These are phyloP conservation scores for Lentinula raphanica DNA, from an alignment of 768 basidiomycete species.

Conservation along the genomic window DNA sequence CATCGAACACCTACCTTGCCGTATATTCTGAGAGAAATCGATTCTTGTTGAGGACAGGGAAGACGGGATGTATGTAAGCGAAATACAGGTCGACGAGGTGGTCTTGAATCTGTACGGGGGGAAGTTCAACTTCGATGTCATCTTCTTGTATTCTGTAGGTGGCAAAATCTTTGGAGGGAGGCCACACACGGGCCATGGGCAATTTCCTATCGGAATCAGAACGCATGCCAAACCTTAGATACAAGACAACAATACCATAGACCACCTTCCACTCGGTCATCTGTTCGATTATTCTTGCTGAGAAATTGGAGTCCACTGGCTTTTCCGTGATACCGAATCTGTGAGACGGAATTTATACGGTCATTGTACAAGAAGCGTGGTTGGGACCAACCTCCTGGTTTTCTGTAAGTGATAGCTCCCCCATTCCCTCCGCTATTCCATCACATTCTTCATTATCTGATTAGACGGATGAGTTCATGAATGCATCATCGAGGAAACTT, in stretches of 20 bases:
- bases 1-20: slow-evolving; percentile 37
- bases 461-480: slow-evolving; percentile 23
- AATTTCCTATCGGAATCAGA: slow-evolving; percentile 42
- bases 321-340: slow-evolving; percentile 84
- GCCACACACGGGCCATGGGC: slow-evolving; percentile 76
- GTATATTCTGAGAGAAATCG: slow-evolving; percentile 65
- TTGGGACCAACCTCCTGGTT: slow-evolving; percentile 53
- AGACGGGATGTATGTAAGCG: slow-evolving; percentile 76
- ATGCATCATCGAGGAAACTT: slow-evolving; percentile 15
- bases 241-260: slow-evolving; percentile 43
- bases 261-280: slow-evolving; percentile 64
- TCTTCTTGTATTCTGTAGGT: slow-evolving; percentile 36
- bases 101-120: slow-evolving; percentile 58
- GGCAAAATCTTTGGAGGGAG: slow-evolving; percentile 42
- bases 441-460: slow-evolving; percentile 32
- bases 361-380: neutral
- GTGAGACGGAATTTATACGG: slow-evolving; percentile 3
- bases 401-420: slow-evolving; percentile 70
- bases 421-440: slow-evolving; percentile 53
- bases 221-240: slow-evolving; percentile 10
- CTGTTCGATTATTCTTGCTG: slow-evolving; percentile 58
- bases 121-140: slow-evolving; percentile 45
- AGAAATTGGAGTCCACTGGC: slow-evolving; percentile 73
- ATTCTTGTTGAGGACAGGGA: slow-evolving; percentile 73
- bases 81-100: slow-evolving; percentile 73